These are phyloP conservation scores for Strobilomyces confusus DNA, from an alignment of 768 basidiomycete species.

Conservation along the genomic window DNA sequence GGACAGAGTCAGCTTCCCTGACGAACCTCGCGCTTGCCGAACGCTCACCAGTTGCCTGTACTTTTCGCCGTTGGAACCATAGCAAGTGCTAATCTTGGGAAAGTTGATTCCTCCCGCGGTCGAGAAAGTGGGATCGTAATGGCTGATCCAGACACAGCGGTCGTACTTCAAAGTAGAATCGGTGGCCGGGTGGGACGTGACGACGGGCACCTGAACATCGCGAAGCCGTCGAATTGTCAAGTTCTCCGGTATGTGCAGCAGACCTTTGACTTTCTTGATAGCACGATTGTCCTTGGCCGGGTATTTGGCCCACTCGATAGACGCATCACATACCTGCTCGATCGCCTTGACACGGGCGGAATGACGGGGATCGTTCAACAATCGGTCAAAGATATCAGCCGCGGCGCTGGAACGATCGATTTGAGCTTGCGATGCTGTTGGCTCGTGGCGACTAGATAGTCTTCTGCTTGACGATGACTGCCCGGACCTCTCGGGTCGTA, in stretches of 20 bases:
- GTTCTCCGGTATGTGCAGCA: slow-evolving; percentile 41
- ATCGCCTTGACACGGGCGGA: slow-evolving; percentile 46
- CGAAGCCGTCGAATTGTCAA: slow-evolving; percentile 45
- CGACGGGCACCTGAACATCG: slow-evolving; percentile 71
- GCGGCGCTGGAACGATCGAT: slow-evolving; percentile 66
- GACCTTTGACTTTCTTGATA: slow-evolving; percentile 24
- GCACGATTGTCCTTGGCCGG: slow-evolving; percentile 40
- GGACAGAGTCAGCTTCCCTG: slow-evolving; percentile 3
- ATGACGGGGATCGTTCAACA: slow-evolving; percentile 41
- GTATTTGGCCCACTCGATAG: slow-evolving; percentile 68
- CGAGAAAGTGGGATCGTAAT: slow-evolving; percentile 55
- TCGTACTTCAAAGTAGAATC: slow-evolving; percentile 69
- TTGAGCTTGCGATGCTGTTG: slow-evolving; percentile 38
- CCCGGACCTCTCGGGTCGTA: slow-evolving; percentile 41
- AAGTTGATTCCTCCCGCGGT: slow-evolving; percentile 75
- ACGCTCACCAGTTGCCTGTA: slow-evolving; percentile 78
- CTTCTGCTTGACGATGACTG: slow-evolving; percentile 32
- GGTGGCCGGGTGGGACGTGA: slow-evolving; percentile 68
- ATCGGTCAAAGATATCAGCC: slow-evolving; percentile 50
- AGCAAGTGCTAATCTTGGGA: slow-evolving; percentile 76
- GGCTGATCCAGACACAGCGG: slow-evolving; percentile 61
- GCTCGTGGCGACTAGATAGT: slow-evolving; percentile 42
- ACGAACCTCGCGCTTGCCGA: not conserved
- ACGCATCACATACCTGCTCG: slow-evolving; percentile 60
- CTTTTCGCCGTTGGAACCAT: slow-evolving; percentile 57